phyloP scores from a whole-genome alignment of 108 stramenopile genomes.

The Pinguiococcus pyrenoidosus region DNA sequence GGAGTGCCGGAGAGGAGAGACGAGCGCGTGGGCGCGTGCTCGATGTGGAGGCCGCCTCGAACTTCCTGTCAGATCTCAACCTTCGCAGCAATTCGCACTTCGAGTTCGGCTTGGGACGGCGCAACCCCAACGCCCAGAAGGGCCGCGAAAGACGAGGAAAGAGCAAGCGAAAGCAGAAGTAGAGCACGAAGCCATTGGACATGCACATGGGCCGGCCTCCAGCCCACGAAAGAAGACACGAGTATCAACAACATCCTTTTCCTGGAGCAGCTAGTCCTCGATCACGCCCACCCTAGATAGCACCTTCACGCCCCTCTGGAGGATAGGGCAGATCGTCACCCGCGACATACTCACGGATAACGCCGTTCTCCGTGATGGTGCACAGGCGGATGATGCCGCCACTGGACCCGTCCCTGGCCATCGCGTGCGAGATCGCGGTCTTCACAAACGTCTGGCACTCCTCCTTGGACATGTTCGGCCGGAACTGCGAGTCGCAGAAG shows the following conservation, averaged over 20 bases:
- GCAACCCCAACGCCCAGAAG: conserved; percentile 70
- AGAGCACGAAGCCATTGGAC: too few relatives aligned
- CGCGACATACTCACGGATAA: conserved; percentile 55
- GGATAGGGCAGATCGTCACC: conserved; percentile 66
- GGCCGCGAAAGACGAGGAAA: conserved; percentile 85
- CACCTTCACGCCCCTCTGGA: too few relatives aligned
- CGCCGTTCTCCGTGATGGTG: conserved; percentile 49
- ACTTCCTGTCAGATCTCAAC: conserved; percentile 72
- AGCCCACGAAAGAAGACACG: too few relatives aligned
- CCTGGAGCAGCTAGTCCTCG: too few relatives aligned
- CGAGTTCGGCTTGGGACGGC: conserved; percentile 67
- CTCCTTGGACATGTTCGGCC: conserved; percentile 64
- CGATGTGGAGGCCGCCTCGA: conserved; percentile 45
- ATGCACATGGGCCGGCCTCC: too few relatives aligned
- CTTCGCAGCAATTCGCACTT: conserved; percentile 51
- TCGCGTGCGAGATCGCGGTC: conserved; percentile 81
- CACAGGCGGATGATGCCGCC: conserved; percentile 89
- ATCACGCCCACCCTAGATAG: too few relatives aligned
- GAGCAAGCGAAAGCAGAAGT: conserved; percentile 49
- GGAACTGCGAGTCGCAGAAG: conserved; percentile 64
- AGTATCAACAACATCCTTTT: too few relatives aligned
- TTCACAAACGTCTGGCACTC: conserved; percentile 65
- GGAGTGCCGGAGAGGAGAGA: too few relatives aligned
- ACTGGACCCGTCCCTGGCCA: conserved; percentile 89
- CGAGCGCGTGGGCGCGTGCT: too few relatives aligned